Evolutionary conservation across 257 asterid species (phyloP).

Genomic region (Ophiorrhiza pumila): DNA sequence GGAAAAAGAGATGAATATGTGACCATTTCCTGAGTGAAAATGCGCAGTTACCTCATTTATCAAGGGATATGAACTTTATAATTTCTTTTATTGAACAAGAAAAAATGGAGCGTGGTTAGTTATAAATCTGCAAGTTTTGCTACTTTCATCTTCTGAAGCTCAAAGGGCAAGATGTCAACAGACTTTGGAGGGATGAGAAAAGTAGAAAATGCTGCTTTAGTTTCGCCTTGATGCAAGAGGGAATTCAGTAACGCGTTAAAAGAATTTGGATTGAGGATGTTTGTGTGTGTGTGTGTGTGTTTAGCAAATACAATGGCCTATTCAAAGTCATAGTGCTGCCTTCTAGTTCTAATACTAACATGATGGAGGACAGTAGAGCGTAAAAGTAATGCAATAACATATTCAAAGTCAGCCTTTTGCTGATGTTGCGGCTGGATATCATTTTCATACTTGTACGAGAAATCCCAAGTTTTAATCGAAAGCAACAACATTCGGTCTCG

Average conservation of each 20-base stretch:
- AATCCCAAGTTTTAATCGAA: not conserved
- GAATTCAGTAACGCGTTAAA: too few relatives aligned
- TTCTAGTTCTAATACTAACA: not conserved
- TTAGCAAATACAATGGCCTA: not conserved
- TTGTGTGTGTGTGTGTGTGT: too few relatives aligned
- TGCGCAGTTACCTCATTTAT: not conserved
- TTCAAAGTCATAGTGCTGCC: not conserved
- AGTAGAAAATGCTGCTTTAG: too few relatives aligned
- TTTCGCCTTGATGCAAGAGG: too few relatives aligned
- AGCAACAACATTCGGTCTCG: not conserved
- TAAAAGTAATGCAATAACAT: too few relatives aligned
- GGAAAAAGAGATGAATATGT: not conserved
- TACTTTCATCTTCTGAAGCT: not conserved
- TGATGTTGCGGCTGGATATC: not conserved
- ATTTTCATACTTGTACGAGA: not conserved
- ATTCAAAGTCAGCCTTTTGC: not conserved
- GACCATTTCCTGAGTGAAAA: not conserved
- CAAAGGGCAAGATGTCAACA: not conserved
- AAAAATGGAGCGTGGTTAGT: too few relatives aligned
- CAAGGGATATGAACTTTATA: not conserved
- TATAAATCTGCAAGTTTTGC: not conserved
- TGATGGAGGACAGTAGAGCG: not conserved
- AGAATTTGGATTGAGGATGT: too few relatives aligned
- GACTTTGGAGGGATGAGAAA: not conserved
- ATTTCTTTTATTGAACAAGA: too few relatives aligned